Conservation (phyloP, 2,329 filamentous ascomycete genomes). For the Colletotrichum karsti region DNA sequence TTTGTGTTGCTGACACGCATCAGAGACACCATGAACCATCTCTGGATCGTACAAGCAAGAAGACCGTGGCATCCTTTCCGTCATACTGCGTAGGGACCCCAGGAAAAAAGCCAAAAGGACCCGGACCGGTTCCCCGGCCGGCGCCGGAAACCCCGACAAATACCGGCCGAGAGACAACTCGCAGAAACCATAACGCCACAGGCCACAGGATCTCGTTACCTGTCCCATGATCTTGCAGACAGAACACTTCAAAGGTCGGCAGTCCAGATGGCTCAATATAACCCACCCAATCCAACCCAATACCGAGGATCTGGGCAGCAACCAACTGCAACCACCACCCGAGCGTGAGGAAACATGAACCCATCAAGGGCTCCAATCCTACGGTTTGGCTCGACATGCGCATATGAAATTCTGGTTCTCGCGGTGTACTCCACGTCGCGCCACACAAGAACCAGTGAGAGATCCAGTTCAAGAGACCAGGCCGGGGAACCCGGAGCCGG, state of each 20-base stretch:
- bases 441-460: not conserved
- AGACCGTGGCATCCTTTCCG: too few relatives aligned
- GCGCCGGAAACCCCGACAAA: not conserved
- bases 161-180: not conserved
- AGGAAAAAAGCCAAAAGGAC: too few relatives aligned
- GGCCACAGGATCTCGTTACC: not conserved
- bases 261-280: not conserved
- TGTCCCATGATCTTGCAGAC: not conserved
- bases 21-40: too few relatives aligned
- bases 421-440: not conserved
- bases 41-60: too few relatives aligned
- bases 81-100: too few relatives aligned
- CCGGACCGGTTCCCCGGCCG: not conserved
- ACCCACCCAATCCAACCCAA: not conserved
- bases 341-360: not conserved
- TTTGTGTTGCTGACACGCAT: too few relatives aligned
- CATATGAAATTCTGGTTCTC: not conserved
- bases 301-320: not conserved
- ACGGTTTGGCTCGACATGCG: too few relatives aligned
- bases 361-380: too few relatives aligned
- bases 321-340: not conserved
- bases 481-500: constrained; percentile 25
- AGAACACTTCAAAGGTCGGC: too few relatives aligned
- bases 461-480: too few relatives aligned
- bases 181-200: not conserved